These are phyloP conservation scores for Cercospora brassicicola DNA, from an alignment of 2,329 filamentous ascomycete species.

Conservation along the genomic window DNA sequence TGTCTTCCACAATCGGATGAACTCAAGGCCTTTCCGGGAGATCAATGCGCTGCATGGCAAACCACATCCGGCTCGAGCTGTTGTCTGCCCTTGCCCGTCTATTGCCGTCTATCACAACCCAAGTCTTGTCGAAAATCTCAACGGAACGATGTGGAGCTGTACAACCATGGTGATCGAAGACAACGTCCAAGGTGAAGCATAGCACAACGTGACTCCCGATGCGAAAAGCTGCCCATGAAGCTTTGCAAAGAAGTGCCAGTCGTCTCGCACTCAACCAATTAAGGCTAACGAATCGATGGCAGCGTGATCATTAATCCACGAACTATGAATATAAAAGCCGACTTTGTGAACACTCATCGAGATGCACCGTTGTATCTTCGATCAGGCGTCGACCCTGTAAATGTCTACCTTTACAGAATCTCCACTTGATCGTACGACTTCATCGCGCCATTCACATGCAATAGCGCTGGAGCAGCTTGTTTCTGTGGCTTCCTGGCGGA, in stretches of 20 bases:
- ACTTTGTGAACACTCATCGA: not conserved
- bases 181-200: not conserved
- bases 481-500: not conserved
- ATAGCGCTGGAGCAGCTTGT: not conserved
- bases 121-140: not conserved
- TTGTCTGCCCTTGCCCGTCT: not conserved
- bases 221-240: not conserved
- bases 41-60: not conserved
- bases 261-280: not conserved
- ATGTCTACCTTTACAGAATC: not conserved
- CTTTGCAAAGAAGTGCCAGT: not conserved
- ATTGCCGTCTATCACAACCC: not conserved
- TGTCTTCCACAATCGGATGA: not conserved
- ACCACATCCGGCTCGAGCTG: not conserved
- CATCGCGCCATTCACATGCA: not conserved
- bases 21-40: not conserved
- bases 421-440: not conserved
- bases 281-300: not conserved
- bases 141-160: not conserved
- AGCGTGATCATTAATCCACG: not conserved
- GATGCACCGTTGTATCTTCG: not conserved
- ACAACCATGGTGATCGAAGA: not conserved
- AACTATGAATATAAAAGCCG: not conserved
- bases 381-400: not conserved
- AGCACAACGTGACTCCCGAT: not conserved